Base-by-base conservation (phyloP, 306 rosid genomes). In the Coriaria nepalensis region DNA sequence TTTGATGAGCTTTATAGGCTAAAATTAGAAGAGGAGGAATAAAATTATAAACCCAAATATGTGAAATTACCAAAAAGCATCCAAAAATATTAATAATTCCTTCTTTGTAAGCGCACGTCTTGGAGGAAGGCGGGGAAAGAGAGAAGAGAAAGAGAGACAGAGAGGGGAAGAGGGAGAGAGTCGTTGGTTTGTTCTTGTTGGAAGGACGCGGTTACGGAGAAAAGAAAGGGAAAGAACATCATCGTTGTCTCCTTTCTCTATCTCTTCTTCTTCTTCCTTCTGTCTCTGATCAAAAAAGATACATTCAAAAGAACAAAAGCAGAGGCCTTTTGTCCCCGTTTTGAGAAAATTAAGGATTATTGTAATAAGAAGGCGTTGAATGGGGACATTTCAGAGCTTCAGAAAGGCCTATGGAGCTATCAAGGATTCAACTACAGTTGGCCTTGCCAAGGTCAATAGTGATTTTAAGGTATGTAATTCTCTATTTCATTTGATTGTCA, bases 401-500 rank as follows among this genome's bases (percentile, higher is more conserved):
- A 71, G 92, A 59, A 90, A 79, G 52, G 95, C 94, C 52, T 84
- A 81, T 63, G 97, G 97, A 65, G 97, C 93, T 73, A 77, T 90
- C 56, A 90, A 90, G 57, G 97, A 90, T 51, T 70, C 95, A 34
- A 90, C 97, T 71, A 84, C 37, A 73, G 97, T 90, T 66, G 97
- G 97, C 73, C 80, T 90, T n/a, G 94, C 94, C 65, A 90, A 90
- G 71, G 87, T 90, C 74, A 79, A 81, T 13, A 90, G 95, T 69
- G 97, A 90, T 49, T 77, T 68, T 73, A 90, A 84, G 95, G 97
- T 88, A 35, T 2, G 6, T 6, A 0, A 5, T 12, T 14, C 49
- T 15, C 7, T 7, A 5, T 43, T 32, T 14, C 9, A 13, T 6
- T 33, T 50, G 45, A 20, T 20, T 20, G 29, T 20, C 3, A 20